Conservation (phyloP, 2,329 filamentous ascomycete genomes). For the Pleurostoma richardsiae region DNA sequence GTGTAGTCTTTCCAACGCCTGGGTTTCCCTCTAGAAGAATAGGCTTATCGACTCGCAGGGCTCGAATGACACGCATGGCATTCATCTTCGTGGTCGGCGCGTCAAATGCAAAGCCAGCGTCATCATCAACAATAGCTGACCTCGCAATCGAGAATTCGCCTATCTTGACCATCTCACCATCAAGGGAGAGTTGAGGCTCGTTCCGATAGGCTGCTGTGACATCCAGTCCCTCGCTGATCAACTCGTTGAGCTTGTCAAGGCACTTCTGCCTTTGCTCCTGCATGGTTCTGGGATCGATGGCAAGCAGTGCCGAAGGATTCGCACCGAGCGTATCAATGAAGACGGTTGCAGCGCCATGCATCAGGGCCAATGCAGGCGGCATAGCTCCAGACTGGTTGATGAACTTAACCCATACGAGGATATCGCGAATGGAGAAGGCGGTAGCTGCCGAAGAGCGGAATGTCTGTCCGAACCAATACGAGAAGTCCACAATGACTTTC, state of each 20-base stretch:
- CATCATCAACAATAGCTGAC: constrained; percentile 38
- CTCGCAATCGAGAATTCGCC: constrained; percentile 69
- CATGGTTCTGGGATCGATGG: constrained; percentile 65
- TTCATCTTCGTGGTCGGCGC: constrained; percentile 89
- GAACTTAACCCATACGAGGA: constrained; percentile 90
- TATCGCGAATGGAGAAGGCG: constrained; percentile 84
- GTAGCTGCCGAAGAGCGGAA: constrained; percentile 73
- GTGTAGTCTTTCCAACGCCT: constrained; percentile 95
- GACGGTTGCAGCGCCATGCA: constrained; percentile 91
- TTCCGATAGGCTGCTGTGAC: constrained; percentile 61
- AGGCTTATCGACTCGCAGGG: constrained; percentile 82
- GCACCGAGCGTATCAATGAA: constrained; percentile 94
- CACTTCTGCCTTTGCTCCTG: constrained; percentile 68
- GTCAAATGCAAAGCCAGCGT: constrained; percentile 70
- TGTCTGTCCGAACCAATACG: constrained; percentile 83
- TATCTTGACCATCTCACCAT: constrained; percentile 53
- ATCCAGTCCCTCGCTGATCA: constrained; percentile 59
- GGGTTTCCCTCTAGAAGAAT: constrained; percentile 94
- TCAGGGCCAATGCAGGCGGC: constrained; percentile 39
- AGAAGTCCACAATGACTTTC: constrained; percentile 73
- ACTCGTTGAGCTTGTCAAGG: constrained; percentile 62
- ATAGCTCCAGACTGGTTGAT: constrained; percentile 61
- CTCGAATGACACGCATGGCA: constrained; percentile 83
- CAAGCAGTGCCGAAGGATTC: constrained; percentile 84
- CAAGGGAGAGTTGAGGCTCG: constrained; percentile 52